Evolutionary conservation across 345 rosid species (phyloP), one percentile per base, ranked within the genome.

Genomic region (Linum usitatissimum): DNA sequence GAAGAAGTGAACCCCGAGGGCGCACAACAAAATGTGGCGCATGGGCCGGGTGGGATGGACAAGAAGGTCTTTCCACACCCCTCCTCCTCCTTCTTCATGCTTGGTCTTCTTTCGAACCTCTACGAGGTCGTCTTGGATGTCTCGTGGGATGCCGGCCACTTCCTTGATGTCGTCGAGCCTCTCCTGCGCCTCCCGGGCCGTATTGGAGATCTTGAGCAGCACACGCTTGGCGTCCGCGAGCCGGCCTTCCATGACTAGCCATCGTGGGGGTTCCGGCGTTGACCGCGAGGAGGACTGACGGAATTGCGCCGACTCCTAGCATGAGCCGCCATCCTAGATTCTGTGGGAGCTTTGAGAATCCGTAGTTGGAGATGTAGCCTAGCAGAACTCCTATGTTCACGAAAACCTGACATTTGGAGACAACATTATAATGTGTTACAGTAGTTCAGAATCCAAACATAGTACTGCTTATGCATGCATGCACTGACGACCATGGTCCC

Each of bases 251-350:
- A 80, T 72, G n/a, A 82, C 84, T 0, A 86, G 84, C 92, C 90
- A 88, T 56, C 84, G 70, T 4, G 96, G 96, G 15, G 96, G 86
- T 75, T 88, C 92, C 0, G 92, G 92, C 88, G 5, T 85, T 84
- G 2, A 81, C 6, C 12, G 78, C 90, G 39, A 86, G 70, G 0
- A 65, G 23, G 0, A 79, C 10, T 0, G 88, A 70, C 0, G 96
- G 96, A 5, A 84, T 13, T 0, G 83, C 88, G 5, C 86, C 86
- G 17, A 88, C 62, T 21, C 86, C 92, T 20, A 86, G 76, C 92
- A 86, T 88, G 51, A 84, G 36, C 64, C 92, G 75, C 92, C 90
- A 84, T 49, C 81, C 81, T 0, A 76, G 34, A 65, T 75, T 74
- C 6, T 57, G 55, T 0, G 85, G 80, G 53, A 86, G 85, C 66